Evolutionary conservation across 2,329 filamentous ascomycete species (phyloP).

Genomic region (Neofusicoccum umdonicola): DNA sequence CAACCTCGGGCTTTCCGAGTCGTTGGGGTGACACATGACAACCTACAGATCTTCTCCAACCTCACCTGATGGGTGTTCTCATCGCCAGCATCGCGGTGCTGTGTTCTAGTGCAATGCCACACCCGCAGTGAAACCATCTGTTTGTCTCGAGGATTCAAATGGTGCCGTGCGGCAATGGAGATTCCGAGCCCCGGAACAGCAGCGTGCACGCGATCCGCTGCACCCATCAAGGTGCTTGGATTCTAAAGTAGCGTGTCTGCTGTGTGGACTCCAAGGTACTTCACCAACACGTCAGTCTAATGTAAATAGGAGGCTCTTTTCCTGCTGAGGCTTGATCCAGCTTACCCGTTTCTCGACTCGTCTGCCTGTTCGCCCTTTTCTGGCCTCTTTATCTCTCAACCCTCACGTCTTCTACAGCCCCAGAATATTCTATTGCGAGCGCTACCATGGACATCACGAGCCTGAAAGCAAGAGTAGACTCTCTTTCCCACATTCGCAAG

Average conservation of each 20-base stretch:
- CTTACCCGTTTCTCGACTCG: background rate
- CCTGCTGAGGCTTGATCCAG: background rate
- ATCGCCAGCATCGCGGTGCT: too few relatives aligned
- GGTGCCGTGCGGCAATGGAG: background rate
- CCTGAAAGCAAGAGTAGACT: background rate
- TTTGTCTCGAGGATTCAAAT: too few relatives aligned
- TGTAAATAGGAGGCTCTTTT: background rate
- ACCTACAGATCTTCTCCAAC: too few relatives aligned
- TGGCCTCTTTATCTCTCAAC: background rate
- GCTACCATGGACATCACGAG: background rate
- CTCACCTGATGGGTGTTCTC: too few relatives aligned
- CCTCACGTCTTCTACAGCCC: background rate
- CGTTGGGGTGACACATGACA: too few relatives aligned
- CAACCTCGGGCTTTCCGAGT: too few relatives aligned
- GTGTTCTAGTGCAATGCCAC: too few relatives aligned
- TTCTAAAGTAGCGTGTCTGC: background rate
- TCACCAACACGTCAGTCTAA: background rate
- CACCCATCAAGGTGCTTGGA: constrained; percentile 16
- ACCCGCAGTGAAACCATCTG: too few relatives aligned
- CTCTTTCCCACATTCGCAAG: background rate
- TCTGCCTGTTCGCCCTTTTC: background rate
- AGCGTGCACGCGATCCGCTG: background rate
- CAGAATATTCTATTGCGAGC: background rate
- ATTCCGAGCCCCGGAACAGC: background rate
- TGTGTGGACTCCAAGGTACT: constrained; percentile 14